Base-by-base conservation (phyloP, 306 rosid species). In the Cucurbita maxima region DNA sequence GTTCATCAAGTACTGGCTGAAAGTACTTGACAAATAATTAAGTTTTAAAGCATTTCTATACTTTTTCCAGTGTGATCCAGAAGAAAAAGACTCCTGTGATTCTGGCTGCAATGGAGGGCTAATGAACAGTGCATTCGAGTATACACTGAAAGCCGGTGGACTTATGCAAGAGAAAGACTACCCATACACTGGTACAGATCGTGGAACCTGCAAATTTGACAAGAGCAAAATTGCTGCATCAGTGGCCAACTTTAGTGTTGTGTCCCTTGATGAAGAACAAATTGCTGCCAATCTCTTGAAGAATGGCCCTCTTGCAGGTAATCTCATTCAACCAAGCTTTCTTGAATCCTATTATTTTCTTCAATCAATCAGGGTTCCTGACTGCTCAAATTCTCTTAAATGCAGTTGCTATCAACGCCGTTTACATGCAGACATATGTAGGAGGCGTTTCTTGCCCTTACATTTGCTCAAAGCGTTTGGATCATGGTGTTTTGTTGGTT, bases 91-190 rank as follows among this genome's bases (percentile, higher is more conserved):
- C 61, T 88, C 99, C 47, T 94, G 99, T 0, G 97, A 94, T 76
- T 66, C 96, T 0, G 97, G 99, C 16, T 94, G 99, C 87, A 88
- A 68, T 7, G 97, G 99, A 19, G 97, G 99, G 75, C 83, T 94
- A 80, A 94, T 94, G 99, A 94, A 94, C 64, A 94, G 97, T 78
- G 99, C 99, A 66, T 89, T 94, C 58, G 99, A 94, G 79, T 94
- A 94, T 77, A 87, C 91, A 58, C 85, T 89, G 50, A 91, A 91
- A 83, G 81, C 95, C 22, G 99, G 99, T 71, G 99, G 99, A 55
- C 81, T 91, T 8, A 94, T 94, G 99, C 80, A 84, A 69, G 99
- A 91, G 82, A 75, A 86, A 75, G 99, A 94, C 74, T 94, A 94
- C 79, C 99, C 99, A 50, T 94, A 91, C 85, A 79, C 95, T n/a